phyloP scores from a whole-genome alignment of 768 basidiomycete genomes.

The Tricholoma hemisulphureum region DNA sequence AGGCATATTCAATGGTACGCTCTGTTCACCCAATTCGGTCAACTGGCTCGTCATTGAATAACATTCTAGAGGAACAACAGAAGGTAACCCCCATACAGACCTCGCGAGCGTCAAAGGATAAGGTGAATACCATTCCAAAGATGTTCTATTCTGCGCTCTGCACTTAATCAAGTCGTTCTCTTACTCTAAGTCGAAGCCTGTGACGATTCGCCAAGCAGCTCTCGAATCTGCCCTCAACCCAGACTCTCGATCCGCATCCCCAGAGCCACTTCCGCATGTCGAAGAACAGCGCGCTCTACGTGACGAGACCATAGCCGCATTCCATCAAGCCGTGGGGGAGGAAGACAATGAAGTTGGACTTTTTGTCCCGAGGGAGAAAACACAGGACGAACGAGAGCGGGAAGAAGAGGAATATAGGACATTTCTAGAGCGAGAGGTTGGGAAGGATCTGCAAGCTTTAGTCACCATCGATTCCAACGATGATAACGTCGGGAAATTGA shows the following conservation, averaged over 20 bases:
- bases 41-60: neutral
- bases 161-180: neutral
- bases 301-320: conserved; percentile 81
- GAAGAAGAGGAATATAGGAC: conserved; percentile 86
- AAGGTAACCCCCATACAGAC: conserved; percentile 38
- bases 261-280: conserved; percentile 52
- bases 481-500: conserved; percentile 16
- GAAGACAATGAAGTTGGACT: conserved; percentile 46
- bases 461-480: conserved; percentile 52
- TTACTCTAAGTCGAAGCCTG: conserved; percentile 55
- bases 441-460: conserved; percentile 66
- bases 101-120: conserved; percentile 40
- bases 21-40: neutral
- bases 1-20: conserved; percentile 77
- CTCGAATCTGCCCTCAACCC: conserved; percentile 59
- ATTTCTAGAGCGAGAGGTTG: conserved; percentile 81
- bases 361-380: conserved; percentile 72
- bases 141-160: neutral
- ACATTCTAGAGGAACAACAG: conserved; percentile 60
- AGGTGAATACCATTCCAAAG: conserved; percentile 37
- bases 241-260: conserved; percentile 59
- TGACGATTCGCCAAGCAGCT: conserved; percentile 73
- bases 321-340: conserved; percentile 50
- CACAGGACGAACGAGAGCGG: conserved; percentile 67
- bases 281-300: conserved; percentile 77